phyloP scores from a whole-genome alignment of 1,139 yeast species.

The Nakaseomyces delphensis region DNA sequence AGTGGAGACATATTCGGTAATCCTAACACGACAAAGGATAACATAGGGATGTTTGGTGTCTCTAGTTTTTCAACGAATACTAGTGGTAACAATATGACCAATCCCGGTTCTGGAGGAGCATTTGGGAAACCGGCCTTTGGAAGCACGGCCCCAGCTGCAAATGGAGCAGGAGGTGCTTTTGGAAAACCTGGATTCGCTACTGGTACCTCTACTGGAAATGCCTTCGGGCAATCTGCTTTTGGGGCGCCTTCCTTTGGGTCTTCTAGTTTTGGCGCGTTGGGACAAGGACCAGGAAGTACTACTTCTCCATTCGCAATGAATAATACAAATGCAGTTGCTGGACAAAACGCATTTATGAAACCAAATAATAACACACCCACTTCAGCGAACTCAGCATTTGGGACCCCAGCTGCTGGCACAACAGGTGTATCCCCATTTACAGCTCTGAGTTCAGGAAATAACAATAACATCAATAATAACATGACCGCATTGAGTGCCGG shows the following conservation, averaged over 20 bases:
- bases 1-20: slow-evolving; percentile 1
- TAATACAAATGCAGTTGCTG: background rate
- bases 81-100: background rate
- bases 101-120: slow-evolving; percentile 8
- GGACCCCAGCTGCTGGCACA: slow-evolving; percentile 3
- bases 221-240: slow-evolving; percentile 10
- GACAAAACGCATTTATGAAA: background rate
- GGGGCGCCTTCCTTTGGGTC: slow-evolving; percentile 15
- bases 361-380: background rate
- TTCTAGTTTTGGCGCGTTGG: slow-evolving; percentile 5
- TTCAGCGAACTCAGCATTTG: background rate
- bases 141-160: background rate
- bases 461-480: background rate
- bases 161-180: slow-evolving; percentile 19
- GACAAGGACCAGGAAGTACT: slow-evolving; percentile 9
- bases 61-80: slow-evolving; percentile 10
- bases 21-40: slow-evolving; percentile 1
- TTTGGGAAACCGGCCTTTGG: slow-evolving; percentile 19
- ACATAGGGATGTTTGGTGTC: slow-evolving; percentile 8
- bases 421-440: slow-evolving; percentile 12
- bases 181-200: slow-evolving; percentile 18
- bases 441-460: slow-evolving; percentile 14
- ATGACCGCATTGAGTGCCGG: background rate
- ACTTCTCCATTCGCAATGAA: slow-evolving; percentile 9
- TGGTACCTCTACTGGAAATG: background rate